These are phyloP conservation scores for Microcyclospora pomicola DNA, from an alignment of 2,329 filamentous ascomycete genomes.

Conservation along the genomic window DNA sequence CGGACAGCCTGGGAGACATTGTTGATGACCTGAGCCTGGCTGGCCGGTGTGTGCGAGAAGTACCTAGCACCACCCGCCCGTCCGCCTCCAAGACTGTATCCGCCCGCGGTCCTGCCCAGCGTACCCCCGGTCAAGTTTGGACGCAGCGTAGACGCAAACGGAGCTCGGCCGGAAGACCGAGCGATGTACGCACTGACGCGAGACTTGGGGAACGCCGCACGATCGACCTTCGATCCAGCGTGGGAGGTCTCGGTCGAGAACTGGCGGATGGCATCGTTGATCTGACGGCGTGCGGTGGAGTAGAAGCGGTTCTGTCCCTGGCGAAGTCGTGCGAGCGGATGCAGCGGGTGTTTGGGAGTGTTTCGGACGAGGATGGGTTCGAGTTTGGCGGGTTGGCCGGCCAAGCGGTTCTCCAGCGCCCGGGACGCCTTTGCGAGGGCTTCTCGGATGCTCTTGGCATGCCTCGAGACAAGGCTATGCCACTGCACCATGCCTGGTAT, in stretches of 20 bases:
- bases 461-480: slow-evolving; percentile 23
- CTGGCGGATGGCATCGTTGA: slow-evolving; percentile 32
- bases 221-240: slow-evolving; percentile 32
- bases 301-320: slow-evolving; percentile 52
- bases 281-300: slow-evolving; percentile 38
- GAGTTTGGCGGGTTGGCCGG: slow-evolving; percentile 32
- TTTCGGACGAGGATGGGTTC: slow-evolving; percentile 48
- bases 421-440: slow-evolving; percentile 13
- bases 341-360: slow-evolving; percentile 43
- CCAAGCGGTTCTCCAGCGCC: slow-evolving; percentile 18
- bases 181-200: slow-evolving; percentile 42
- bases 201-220: slow-evolving; percentile 42
- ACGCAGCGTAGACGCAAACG: slow-evolving; percentile 76
- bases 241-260: slow-evolving; percentile 37
- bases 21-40: slow-evolving; percentile 79
- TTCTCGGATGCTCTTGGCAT: slow-evolving; percentile 19
- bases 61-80: slow-evolving; percentile 61
- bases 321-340: slow-evolving; percentile 47
- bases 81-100: slow-evolving; percentile 61
- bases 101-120: slow-evolving; percentile 70
- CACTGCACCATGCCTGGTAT: slow-evolving; percentile 21
- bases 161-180: slow-evolving; percentile 58
- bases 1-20: slow-evolving; percentile 91
- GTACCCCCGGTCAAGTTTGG: slow-evolving; percentile 86
- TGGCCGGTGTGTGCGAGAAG: slow-evolving; percentile 78